phyloP scores from a whole-genome alignment of 805 yeast genomes.

The Clavispora asparagi region DNA sequence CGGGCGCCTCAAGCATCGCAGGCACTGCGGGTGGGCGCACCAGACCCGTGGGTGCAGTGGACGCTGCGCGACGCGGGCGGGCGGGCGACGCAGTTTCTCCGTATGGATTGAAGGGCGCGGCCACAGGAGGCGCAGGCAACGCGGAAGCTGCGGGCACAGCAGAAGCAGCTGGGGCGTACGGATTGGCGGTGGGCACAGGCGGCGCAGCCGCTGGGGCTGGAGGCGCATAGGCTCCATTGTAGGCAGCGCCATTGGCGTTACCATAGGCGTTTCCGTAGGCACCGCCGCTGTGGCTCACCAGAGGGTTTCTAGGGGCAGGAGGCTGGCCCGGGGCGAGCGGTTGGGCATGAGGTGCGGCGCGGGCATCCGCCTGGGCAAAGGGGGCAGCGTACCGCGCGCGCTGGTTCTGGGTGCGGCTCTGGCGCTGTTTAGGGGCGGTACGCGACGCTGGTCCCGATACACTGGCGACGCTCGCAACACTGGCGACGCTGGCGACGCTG shows the following conservation, averaged over 20 bases:
- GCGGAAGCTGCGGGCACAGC: not conserved
- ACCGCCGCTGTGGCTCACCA: not conserved
- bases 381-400: not conserved
- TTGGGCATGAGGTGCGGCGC: not conserved
- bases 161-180: constrained; percentile 3
- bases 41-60: constrained; percentile 1
- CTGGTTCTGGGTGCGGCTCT: not conserved
- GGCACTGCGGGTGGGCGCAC: constrained; percentile 6
- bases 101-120: constrained; percentile 7
- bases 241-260: not conserved
- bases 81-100: not conserved
- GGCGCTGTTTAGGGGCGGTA: not conserved
- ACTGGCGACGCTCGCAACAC: no score
- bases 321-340: not conserved
- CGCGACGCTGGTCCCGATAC: no score
- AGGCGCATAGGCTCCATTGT: not conserved
- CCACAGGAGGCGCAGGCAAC: not conserved
- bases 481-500: no score
- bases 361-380: no score
- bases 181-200: no score
- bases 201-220: constrained; percentile 13
- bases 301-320: not conserved
- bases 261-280: no score
- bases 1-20: constrained; percentile 10
- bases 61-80: not conserved